These are phyloP conservation scores for Euphorbia schlechtendalii DNA, from an alignment of 441 rosid genomes.

Conservation along the genomic window DNA sequence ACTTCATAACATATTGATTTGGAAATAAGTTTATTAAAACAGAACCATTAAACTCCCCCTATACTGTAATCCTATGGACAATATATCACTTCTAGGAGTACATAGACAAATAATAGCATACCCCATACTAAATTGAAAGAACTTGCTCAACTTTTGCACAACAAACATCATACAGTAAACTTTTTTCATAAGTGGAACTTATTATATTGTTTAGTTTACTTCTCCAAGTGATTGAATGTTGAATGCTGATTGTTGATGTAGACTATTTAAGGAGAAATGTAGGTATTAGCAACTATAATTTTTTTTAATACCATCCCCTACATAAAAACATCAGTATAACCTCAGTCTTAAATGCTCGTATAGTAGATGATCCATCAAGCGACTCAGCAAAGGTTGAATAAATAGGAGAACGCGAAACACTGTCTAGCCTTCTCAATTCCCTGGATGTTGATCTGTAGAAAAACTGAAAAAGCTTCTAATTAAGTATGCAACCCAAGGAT, in stretches of 20 bases:
- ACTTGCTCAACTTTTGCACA: background rate
- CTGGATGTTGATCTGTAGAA: slow-evolving; percentile 97
- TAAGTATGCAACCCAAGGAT: slow-evolving; percentile 28
- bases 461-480: slow-evolving; percentile 51
- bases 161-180: background rate
- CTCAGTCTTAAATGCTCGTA: slow-evolving; percentile 83
- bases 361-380: slow-evolving; percentile 89
- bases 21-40: slow-evolving; percentile 1
- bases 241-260: no score
- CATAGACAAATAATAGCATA: background rate
- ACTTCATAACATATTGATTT: background rate
- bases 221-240: background rate
- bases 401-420: slow-evolving; percentile 94
- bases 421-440: slow-evolving; percentile 89
- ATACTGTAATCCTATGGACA: background rate
- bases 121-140: background rate
- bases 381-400: slow-evolving; percentile 88
- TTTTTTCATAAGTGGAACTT: background rate
- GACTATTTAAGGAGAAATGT: background rate
- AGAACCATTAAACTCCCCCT: background rate
- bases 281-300: background rate
- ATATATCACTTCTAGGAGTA: background rate
- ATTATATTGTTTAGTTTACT: background rate
- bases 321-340: slow-evolving; percentile 24
- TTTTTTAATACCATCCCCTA: background rate